A percentile compares a stretch with the other conserved stretches of the same genome.
phyloP scores from a whole-genome alignment of 2,329 filamentous ascomycete species.

The Talaromyces sp. region DNA sequence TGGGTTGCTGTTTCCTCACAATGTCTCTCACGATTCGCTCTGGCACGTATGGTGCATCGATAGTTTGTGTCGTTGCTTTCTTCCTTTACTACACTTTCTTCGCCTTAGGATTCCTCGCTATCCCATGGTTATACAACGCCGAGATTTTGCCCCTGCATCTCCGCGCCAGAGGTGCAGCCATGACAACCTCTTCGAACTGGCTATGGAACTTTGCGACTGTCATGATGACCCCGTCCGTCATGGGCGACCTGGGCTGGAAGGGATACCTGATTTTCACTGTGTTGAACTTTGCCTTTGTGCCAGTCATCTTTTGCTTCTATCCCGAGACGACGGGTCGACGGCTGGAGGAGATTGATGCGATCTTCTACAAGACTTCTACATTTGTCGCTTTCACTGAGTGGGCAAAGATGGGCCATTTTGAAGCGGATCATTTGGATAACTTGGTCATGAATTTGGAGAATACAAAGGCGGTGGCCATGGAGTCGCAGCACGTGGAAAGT shows the following conservation, averaged over 20 bases:
- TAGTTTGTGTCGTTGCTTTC: constrained; percentile 11
- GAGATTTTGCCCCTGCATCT: constrained; percentile 12
- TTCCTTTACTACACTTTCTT: constrained; percentile 13
- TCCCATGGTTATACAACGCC: constrained; percentile 11
- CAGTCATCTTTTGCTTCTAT: constrained; percentile 17
- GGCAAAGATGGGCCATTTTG: constrained; percentile 7
- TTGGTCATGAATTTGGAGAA: constrained; percentile 1
- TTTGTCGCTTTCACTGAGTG: constrained; percentile 10
- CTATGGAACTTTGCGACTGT: constrained; percentile 17
- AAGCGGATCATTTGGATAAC: constrained; percentile 11
- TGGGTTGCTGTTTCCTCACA: constrained; percentile 10
- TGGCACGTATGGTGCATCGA: constrained; percentile 9
- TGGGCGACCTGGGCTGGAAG: constrained; percentile 14
- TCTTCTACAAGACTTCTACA: constrained; percentile 14
- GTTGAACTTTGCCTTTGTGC: constrained; percentile 19
- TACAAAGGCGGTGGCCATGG: background rate
- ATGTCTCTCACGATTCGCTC: constrained; percentile 11
- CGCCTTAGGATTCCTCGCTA: constrained; percentile 9
- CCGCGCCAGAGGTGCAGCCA: constrained; percentile 13
- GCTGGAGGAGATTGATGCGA: constrained; percentile 19
- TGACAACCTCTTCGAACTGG: constrained; percentile 16
- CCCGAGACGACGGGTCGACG: constrained; percentile 17
- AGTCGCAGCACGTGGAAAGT: background rate
- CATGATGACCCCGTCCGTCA: constrained; percentile 16
- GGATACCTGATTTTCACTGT: constrained; percentile 18